phyloP scores from a whole-genome alignment of 768 basidiomycete genomes.

The Chalciporus pseudorubinellus region DNA sequence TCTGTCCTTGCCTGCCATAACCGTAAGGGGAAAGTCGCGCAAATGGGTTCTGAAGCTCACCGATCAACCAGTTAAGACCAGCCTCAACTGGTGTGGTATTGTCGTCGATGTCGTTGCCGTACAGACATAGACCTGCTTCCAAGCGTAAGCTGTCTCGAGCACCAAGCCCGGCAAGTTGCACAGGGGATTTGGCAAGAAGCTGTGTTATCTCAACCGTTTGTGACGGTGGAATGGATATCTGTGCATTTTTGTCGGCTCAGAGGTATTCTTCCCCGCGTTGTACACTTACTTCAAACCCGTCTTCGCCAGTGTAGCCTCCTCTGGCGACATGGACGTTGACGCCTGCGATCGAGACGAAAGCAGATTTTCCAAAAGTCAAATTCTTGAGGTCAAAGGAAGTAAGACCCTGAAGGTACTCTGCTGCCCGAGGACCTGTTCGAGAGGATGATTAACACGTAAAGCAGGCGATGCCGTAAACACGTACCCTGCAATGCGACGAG shows the following conservation, averaged over 20 bases:
- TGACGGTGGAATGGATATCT: conserved; percentile 88
- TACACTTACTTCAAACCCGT: conserved; percentile 84
- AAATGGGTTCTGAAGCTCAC: conserved; percentile 40
- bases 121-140: conserved; percentile 96
- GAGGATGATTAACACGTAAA: not conserved
- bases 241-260: not conserved
- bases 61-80: conserved; percentile 89
- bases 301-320: conserved; percentile 97
- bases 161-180: conserved; percentile 86
- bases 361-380: conserved; percentile 83
- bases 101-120: conserved; percentile 93
- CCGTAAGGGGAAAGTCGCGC: not conserved
- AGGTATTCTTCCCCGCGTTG: not conserved
- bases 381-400: conserved; percentile 70
- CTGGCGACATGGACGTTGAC: conserved; percentile 77
- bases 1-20: conserved; percentile 73
- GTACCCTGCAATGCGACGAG: conserved; percentile 87
- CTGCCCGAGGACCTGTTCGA: conserved; percentile 71
- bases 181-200: conserved; percentile 56
- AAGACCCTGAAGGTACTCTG: conserved; percentile 71
- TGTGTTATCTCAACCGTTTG: conserved; percentile 70
- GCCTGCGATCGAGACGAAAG: conserved; percentile 70
- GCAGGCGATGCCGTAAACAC: conserved; percentile 9
- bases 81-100: conserved; percentile 85
- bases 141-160: conserved; percentile 92